Evolutionary conservation across 2,329 filamentous ascomycete species (phyloP), one percentile per base, ranked within the genome.

Genomic region (Talaromyces funiculosus): DNA sequence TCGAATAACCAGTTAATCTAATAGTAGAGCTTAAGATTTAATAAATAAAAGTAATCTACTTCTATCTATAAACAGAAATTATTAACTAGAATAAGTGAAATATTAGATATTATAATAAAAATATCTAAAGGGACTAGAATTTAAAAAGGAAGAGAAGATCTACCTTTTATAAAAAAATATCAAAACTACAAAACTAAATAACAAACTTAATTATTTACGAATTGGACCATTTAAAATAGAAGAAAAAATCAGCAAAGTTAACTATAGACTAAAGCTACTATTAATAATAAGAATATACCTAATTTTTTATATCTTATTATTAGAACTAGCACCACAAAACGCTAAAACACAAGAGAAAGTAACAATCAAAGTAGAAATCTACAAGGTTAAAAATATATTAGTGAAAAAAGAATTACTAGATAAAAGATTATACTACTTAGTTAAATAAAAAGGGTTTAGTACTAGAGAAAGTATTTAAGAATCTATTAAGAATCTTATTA

Each of bases 191-290:
- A n/a, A 12, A 40, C 16, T 12, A 40, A 40, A 4, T 6, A 18
- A 18, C 3, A 40, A 40, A 40, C 16, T 40, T 12, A 12, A 40
- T 4, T 4, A 40, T 4, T 12, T 40, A 40, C 16, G 16, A 18
- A 40, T 40, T 18, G 16, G 16, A 40, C 14, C 16, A 53, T 37
- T 35, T 37, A n/a, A 53, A 35, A 31, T 31, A n/a, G 33, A 33
- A n/a, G 24, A 56, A 56, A 56, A 56, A 33, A 56, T 56, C 16
- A 56, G 6, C 5, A 22, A 56, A 43, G 22, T 56, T 12, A 56
- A 56, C 20, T 56, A 56, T 33, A 56, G 20, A 56, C 5, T 56
- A 0, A 56, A 56, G 22, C 18, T 56, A 56, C 9, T 12, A 4
- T 12, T 18, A 12, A 14, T 10, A 16, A 56, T 56, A 20, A 18